Evolutionary conservation across 164 flowering plant species (phyloP).

Genomic region (Annona squamosa): DNA sequence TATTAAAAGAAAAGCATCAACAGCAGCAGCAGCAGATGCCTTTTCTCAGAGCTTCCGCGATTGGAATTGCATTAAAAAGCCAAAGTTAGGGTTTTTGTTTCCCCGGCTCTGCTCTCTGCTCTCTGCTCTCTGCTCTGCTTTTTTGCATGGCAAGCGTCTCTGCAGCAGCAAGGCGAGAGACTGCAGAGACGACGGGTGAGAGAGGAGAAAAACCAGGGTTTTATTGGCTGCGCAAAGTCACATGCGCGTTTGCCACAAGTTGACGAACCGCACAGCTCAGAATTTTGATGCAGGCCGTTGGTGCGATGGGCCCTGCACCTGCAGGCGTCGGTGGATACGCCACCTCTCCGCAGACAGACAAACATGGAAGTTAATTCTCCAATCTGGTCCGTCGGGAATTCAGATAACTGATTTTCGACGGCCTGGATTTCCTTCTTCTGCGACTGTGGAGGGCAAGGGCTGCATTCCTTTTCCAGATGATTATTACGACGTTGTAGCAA

Average conservation of each 20-base stretch:
- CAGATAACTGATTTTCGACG: too few species aligned
- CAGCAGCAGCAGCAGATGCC: neutral
- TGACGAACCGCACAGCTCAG: neutral
- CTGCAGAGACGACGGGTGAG: neutral
- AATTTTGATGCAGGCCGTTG: neutral
- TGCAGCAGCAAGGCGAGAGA: neutral
- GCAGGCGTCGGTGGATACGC: too few species aligned
- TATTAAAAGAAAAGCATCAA: neutral
- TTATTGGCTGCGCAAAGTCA: neutral
- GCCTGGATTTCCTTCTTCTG: too few species aligned
- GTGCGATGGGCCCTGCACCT: neutral
- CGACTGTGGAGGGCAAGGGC: too few species aligned
- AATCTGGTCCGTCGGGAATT: too few species aligned
- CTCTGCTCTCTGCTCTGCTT: neutral
- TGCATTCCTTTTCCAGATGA: too few species aligned
- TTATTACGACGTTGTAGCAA: too few species aligned
- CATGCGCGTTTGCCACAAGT: neutral
- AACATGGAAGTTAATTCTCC: too few species aligned
- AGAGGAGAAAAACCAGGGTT: neutral
- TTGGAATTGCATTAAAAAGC: slow-evolving; percentile 9
- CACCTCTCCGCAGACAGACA: too few species aligned
- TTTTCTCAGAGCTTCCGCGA: neutral
- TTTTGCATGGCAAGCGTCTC: neutral
- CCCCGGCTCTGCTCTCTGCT: neutral
- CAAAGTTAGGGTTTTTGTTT: slow-evolving; percentile 2